Base-by-base conservation (phyloP, 2,329 filamentous ascomycete species). In the Colletotrichum limetticola region DNA sequence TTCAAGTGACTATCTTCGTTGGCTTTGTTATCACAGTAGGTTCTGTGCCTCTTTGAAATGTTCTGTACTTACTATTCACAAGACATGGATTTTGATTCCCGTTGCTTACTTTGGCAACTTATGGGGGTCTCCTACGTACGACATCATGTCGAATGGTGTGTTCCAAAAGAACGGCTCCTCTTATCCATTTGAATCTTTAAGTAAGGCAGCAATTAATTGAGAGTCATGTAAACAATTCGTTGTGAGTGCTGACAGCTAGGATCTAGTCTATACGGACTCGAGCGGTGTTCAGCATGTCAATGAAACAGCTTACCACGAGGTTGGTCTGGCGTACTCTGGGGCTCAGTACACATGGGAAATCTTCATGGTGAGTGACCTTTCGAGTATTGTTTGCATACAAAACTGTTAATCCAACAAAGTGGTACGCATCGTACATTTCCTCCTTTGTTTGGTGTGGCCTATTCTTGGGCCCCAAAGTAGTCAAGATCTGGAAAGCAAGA, bases 21-120 rank as follows among this genome's bases (percentile, higher is more conserved):
- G 89, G 87, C 0, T 91, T 89, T 76, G 87, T 84, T 0, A 80
- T 88, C 71, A 72, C 69, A 2, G 69, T 68, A 58, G 22, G 69
- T 42, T 14, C 9, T 24, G 2, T 12, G 8, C 3, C 1, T 57
- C 12, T 22, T 37, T 30, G 7, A 4, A 14, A 14, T 16, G 35
- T 9, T n/a, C 14, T 24, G 12, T 14, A 7, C 52, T 66, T 3
- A 66, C 35, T 42, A 1, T 57, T 22, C 4, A 1, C 1, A 88
- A 86, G 76, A 88, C 87, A 75, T 91, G 89, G 89, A 79, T 91
- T 37, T 77, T 91, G 1, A 78, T 92, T 19, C 90, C 90, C 1
- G 86, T 86, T 6, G 88, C 89, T 0, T 91, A 91, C 77, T 91
- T 86, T 80, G 89, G 90, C 3, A 84, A 85, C 0, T 76, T 91